These are phyloP conservation scores for Nakataea oryzae DNA, from an alignment of 2,329 filamentous ascomycete species.

Conservation along the genomic window DNA sequence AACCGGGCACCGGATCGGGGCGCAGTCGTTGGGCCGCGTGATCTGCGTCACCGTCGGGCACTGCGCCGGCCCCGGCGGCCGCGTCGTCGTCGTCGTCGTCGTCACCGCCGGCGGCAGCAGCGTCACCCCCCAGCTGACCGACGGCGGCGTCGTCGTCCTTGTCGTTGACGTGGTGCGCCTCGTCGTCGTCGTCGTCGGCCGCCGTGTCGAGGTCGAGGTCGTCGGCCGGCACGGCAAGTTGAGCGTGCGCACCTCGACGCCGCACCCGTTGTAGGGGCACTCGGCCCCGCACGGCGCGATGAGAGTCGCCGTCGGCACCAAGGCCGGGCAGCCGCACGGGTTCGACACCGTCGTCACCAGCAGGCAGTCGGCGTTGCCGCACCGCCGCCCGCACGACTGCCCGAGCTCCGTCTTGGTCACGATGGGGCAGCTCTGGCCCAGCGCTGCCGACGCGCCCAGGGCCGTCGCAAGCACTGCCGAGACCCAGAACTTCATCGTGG, in stretches of 20 bases:
- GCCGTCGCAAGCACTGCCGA: background rate
- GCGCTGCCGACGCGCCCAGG: constrained; percentile 6
- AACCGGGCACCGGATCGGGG: constrained; percentile 21
- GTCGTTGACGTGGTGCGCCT: constrained; percentile 13
- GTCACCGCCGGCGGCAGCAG: constrained; percentile 11
- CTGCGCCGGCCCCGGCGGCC: constrained; percentile 3
- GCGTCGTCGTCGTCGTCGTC: constrained; percentile 3
- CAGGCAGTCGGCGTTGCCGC: constrained; percentile 14
- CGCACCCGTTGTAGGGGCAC: constrained; percentile 18
- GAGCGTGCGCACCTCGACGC: constrained; percentile 14
- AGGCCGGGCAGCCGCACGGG: constrained; percentile 16
- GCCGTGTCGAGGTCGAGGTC: constrained; percentile 5
- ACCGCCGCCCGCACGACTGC: constrained; percentile 12
- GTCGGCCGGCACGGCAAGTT: constrained; percentile 10
- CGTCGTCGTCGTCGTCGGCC: constrained; percentile 10
- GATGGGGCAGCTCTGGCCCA: constrained; percentile 15
- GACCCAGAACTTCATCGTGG: background rate
- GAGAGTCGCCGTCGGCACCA: constrained; percentile 17
- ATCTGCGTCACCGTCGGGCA: constrained; percentile 23
- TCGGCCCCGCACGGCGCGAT: constrained; percentile 16
- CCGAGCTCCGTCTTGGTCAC: constrained; percentile 16
- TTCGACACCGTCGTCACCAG: constrained; percentile 16
- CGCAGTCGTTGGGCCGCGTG: constrained; percentile 20
- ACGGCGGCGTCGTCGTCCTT: constrained; percentile 10
- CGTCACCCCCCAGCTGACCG: constrained; percentile 15